Evolutionary conservation across 2,329 filamentous ascomycete species (phyloP), one percentile per base, ranked within the genome.

Genomic region (Stenocarpella maydis): DNA sequence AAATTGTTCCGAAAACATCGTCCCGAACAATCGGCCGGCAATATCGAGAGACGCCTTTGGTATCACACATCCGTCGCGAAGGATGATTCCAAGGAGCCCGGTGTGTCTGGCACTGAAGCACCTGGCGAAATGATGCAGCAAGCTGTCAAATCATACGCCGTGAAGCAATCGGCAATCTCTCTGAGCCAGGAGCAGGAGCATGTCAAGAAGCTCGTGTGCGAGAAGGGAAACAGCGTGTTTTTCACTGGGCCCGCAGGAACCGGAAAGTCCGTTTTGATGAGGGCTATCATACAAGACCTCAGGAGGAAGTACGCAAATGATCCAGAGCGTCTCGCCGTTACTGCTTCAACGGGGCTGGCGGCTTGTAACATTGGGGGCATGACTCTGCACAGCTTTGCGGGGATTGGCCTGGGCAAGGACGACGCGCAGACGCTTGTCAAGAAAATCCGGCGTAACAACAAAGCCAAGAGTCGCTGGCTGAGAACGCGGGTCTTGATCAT

Each of bases 211-310:
- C 84, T 98, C 24, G 95, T 99, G 12, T 87, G 94, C 9, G 88
- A 96, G 26, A 83, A 92, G 72, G 88, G 88, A 70, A 91, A 94
- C 78, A 98, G 95, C 75, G 95, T 98, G 2, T 99, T 99, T 83
- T 99, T 99, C 79, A 99, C 96, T 1, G 96, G 96, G 74, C 97
- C 96, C 70, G 96, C 96, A 69, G 94, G 92, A 85, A 98, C 96
- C 5, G 96, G 96, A 79, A 99, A 99, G 84, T 99, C 96, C 1
- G 95, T 99, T 4, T 82, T 99, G 69, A 94, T 99, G 87, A 89
- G 95, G 72, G 90, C 97, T 73, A 97, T 98, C 71, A 98, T 99
- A 74, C 83, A 87, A 6, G 89, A 92, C 4, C 78, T 99, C 63
- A 92, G 92, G 71, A 88, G 88, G 72, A 98, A 97, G 77, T 92